A percentile compares a stretch with the other conserved stretches of the same genome.
phyloP scores from a whole-genome alignment of 75 land plant genomes.

The Pinus taeda region DNA sequence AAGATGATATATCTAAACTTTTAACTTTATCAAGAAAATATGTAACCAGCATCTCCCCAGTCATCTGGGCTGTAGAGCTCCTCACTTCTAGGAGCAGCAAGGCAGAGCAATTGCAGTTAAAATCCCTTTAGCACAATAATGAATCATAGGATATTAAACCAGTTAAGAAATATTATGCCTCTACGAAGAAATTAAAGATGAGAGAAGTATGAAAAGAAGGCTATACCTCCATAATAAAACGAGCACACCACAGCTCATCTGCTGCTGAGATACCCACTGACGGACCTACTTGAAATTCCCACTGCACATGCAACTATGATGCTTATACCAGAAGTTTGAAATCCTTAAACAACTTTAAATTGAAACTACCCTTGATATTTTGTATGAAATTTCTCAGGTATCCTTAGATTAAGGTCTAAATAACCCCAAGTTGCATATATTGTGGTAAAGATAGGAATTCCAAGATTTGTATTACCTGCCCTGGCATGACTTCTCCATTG shows the following conservation, averaged over 20 bases:
- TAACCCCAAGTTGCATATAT: background rate
- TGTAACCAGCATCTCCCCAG: too few species aligned
- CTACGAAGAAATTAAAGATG: background rate
- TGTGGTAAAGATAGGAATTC: background rate
- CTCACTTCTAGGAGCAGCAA: too few species aligned
- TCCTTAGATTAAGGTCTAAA: conserved; percentile 18
- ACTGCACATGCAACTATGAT: conserved; percentile 29
- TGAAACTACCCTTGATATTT: background rate
- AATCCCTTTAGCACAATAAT: background rate
- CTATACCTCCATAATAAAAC: conserved; percentile 78
- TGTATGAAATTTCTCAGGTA: conserved; percentile 11
- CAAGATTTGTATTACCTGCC: conserved; percentile 51
- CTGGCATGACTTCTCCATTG: conserved; percentile 99
- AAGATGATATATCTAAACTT: too few species aligned
- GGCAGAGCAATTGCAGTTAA: background rate
- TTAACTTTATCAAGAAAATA: too few species aligned
- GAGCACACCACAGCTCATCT: conserved; percentile 82
- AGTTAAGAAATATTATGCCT: background rate
- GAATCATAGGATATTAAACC: background rate
- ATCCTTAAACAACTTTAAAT: background rate
- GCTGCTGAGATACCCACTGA: conserved; percentile 85
- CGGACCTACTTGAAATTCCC: conserved; percentile 94
- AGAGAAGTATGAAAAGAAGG: background rate
- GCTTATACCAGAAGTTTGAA: background rate
- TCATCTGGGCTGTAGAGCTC: too few species aligned